These are phyloP conservation scores for Turnera subulata DNA, from an alignment of 345 rosid genomes.

Conservation along the genomic window DNA sequence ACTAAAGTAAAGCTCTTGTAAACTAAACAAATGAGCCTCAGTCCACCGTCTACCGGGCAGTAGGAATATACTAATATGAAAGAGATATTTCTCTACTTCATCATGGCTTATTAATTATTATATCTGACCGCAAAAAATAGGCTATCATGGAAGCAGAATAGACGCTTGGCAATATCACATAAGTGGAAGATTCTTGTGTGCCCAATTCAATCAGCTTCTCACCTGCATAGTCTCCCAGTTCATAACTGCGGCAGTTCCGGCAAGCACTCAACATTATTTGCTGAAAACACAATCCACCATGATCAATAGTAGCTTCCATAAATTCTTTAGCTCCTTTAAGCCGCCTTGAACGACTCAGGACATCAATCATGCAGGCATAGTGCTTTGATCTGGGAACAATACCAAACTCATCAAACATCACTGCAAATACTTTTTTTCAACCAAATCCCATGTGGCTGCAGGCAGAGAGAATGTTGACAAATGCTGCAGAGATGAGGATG, in stretches of 20 bases:
- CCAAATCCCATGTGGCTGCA: slow-evolving; percentile 33
- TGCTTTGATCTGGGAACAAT: slow-evolving; percentile 20
- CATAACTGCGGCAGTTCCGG: slow-evolving; percentile 49
- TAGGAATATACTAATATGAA: too few species aligned
- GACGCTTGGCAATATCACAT: slow-evolving; percentile 49
- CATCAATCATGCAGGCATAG: slow-evolving; percentile 30
- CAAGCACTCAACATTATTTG: slow-evolving; percentile 63
- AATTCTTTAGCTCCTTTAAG: slow-evolving; percentile 50
- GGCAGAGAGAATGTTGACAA: slow-evolving; percentile 28
- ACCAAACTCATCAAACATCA: slow-evolving; percentile 25
- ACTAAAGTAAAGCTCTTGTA: too few species aligned
- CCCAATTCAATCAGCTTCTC: slow-evolving; percentile 70
- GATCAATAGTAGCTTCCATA: slow-evolving; percentile 56
- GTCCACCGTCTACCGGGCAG: too few species aligned
- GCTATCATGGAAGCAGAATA: slow-evolving; percentile 46
- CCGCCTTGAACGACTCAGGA: slow-evolving; percentile 25
- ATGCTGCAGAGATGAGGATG: too few species aligned
- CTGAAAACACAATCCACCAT: slow-evolving; percentile 69
- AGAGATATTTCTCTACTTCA: too few species aligned
- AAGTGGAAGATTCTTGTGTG: slow-evolving; percentile 65
- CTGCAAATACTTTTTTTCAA: slow-evolving; percentile 17
- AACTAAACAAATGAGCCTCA: too few species aligned
- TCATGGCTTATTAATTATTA: too few species aligned
- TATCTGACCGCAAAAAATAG: too few species aligned
- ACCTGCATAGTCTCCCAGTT: slow-evolving; percentile 67